These are phyloP conservation scores for Daedaleopsis sinensis DNA, from an alignment of 768 basidiomycete species.

Conservation along the genomic window DNA sequence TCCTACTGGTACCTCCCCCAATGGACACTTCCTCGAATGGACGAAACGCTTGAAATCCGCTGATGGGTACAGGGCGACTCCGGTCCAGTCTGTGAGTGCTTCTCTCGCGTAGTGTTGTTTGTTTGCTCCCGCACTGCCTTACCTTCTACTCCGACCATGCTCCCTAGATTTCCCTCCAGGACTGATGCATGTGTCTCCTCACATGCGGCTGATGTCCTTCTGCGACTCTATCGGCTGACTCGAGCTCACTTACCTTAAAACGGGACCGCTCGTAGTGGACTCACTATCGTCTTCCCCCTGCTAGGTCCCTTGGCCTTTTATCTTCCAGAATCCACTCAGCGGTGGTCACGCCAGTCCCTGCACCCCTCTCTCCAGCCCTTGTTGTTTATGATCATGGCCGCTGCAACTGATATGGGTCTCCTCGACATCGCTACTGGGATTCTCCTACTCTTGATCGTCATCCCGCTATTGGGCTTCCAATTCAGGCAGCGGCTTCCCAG, in stretches of 20 bases:
- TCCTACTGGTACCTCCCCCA: too few relatives aligned
- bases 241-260: too few relatives aligned
- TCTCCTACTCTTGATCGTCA: not conserved
- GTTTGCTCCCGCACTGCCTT: not conserved
- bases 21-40: too few relatives aligned
- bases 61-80: not conserved
- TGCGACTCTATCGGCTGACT: not conserved
- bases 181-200: not conserved
- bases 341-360: not conserved
- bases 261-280: too few relatives aligned
- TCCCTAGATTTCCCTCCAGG: not conserved
- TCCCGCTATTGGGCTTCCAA: not conserved
- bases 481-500: not conserved
- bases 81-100: not conserved
- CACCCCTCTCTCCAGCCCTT: not conserved
- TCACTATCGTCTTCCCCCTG: too few relatives aligned
- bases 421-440: not conserved
- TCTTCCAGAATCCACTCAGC: not conserved
- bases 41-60: too few relatives aligned
- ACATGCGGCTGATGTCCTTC: not conserved
- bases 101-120: not conserved
- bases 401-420: not conserved
- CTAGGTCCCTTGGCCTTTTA: too few relatives aligned
- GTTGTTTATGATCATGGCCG: not conserved
- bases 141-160: not conserved